Evolutionary conservation across 2,329 filamentous ascomycete species (phyloP), one percentile per base, ranked within the genome.

Genomic region (Aschersonia sp.): DNA sequence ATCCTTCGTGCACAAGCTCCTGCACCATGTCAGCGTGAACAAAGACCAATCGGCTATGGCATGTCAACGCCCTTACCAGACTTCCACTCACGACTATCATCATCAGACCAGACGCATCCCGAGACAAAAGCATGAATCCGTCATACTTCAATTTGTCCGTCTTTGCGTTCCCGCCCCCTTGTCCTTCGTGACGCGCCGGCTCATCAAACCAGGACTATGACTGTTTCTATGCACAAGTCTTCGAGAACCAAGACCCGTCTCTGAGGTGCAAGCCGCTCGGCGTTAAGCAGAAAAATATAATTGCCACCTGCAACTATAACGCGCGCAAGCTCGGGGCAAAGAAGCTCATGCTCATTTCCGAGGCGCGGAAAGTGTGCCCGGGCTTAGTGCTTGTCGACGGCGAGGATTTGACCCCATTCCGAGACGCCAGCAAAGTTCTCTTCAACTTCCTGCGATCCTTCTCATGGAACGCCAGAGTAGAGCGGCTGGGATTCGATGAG

Each of bases 261-360:
- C 70, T 96, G 49, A 87, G 80, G 59, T 72, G 74, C 1, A 67
- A 84, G 20, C 87, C 89, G 5, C 70, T 97, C 35, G 89, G 88
- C 38, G 80, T 95, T 50, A 85, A 89, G 64, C 89, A 96, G 65
- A 96, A 96, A 66, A 86, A 89, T 61, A 95, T 96, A 48, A 74
- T 92, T 41, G 87, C 89, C 29, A 94, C 89, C 4, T 94, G 87
- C 74, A 97, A 97, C 66, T 97, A 97, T 64, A 86, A 85, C 60
- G 91, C 91, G 29, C 80, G 91, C 38, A 70, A 79, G 46, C 75
- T 67, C n/a, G 80, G 79, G 47, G 73, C 89, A 47, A 72, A 77
- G 62, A 97, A 98, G 69, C 73, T 97, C 51, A 89, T 94, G 73
- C 76, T 88, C 53, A 80, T 96, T 59, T 77, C 73, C 47, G 88